Percentiles rank a stretch among this genome's conserved stretches.
Conservation (phyloP, 805 yeast genomes). For the Ogataea methanolica region DNA sequence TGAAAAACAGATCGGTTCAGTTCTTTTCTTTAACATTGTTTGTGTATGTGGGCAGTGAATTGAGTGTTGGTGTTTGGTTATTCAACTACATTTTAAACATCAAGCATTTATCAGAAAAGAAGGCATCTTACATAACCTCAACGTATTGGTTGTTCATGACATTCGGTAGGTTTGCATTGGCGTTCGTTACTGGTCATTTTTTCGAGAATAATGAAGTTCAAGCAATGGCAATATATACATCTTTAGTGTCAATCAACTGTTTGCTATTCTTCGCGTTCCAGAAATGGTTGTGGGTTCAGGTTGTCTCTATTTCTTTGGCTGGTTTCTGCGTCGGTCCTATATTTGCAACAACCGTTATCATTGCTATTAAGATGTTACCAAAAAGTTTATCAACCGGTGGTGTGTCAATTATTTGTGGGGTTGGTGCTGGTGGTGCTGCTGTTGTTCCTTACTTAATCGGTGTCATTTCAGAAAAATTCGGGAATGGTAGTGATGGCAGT, state of each 20-base stretch:
- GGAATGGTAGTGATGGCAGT: slow-evolving; percentile 23
- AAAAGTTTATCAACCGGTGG: slow-evolving; percentile 56
- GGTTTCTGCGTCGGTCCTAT: slow-evolving; percentile 52
- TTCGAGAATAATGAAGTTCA: slow-evolving; percentile 33
- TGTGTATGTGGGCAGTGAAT: slow-evolving; percentile 48
- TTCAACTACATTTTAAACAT: slow-evolving; percentile 42
- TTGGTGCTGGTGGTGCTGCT: slow-evolving; percentile 86
- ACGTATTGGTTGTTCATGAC: slow-evolving; percentile 50
- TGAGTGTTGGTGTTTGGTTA: slow-evolving; percentile 50
- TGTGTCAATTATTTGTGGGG: slow-evolving; percentile 68
- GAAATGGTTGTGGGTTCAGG: slow-evolving; percentile 23
- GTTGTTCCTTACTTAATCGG: slow-evolving; percentile 66
- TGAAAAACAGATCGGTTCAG: slow-evolving; percentile 35
- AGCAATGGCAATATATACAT: slow-evolving; percentile 39
- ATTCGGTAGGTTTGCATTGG: slow-evolving; percentile 41
- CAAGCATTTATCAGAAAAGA: slow-evolving; percentile 31
- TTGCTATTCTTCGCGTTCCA: slow-evolving; percentile 30
- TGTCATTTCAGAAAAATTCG: slow-evolving; percentile 29
- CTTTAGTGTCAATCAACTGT: slow-evolving; percentile 30
- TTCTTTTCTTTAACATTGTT: slow-evolving; percentile 39
- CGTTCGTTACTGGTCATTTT: slow-evolving; percentile 44
- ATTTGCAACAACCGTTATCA: slow-evolving; percentile 65
- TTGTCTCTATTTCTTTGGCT: slow-evolving; percentile 34
- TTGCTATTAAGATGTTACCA: slow-evolving; percentile 61
- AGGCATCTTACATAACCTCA: slow-evolving; percentile 45